phyloP scores from a whole-genome alignment of 2,329 filamentous ascomycete genomes.

The Phyllosticta citrichinensis region DNA sequence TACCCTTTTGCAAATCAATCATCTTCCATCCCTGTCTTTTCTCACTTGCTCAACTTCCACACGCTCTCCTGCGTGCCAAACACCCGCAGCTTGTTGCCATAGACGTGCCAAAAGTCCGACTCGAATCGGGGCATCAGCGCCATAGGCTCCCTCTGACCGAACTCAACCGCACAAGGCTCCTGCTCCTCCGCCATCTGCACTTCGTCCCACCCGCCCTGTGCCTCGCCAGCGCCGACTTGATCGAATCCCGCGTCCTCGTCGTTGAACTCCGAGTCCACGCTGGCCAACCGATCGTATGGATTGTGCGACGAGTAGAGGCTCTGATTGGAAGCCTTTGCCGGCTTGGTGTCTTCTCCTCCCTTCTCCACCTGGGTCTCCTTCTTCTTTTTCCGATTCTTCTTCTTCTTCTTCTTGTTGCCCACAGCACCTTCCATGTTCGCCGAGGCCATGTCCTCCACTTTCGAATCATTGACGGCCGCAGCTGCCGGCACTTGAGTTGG shows the following conservation, averaged over 20 bases:
- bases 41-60: slow-evolving; percentile 10
- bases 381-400: slow-evolving; percentile 14
- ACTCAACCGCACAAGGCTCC: neutral
- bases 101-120: slow-evolving; percentile 46
- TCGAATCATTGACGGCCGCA: neutral
- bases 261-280: neutral
- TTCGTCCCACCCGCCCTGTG: neutral
- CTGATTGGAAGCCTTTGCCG: neutral
- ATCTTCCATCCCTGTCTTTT: neutral
- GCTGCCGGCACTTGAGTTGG: neutral
- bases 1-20: no score
- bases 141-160: slow-evolving; percentile 17
- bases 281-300: neutral
- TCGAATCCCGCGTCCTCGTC: neutral
- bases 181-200: slow-evolving; percentile 13
- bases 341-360: neutral
- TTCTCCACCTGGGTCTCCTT: slow-evolving; percentile 5
- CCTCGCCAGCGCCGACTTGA: neutral
- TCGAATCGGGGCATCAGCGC: slow-evolving; percentile 43
- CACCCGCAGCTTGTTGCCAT: slow-evolving; percentile 49
- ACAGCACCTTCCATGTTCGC: neutral
- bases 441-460: neutral
- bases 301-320: neutral
- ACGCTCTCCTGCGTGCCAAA: slow-evolving; percentile 48
- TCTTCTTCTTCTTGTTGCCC: slow-evolving; percentile 8